Percentiles rank a stretch among this genome's conserved stretches.
Conservation (phyloP, 164 flowering plant species). For the Warburgia ugandensis region DNA sequence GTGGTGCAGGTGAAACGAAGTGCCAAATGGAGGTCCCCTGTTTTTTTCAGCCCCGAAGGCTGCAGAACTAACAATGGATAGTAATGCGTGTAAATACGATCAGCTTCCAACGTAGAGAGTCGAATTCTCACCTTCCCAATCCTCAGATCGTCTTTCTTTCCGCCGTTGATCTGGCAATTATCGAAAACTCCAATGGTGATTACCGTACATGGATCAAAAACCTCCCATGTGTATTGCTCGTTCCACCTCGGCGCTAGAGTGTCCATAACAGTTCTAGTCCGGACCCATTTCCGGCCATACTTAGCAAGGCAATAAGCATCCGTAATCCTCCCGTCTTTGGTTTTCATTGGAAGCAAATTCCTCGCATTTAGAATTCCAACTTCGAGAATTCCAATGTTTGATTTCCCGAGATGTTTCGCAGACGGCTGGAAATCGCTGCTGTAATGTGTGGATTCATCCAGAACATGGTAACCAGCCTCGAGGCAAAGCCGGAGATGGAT, state of each 20-base stretch:
- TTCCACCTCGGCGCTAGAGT: conserved; percentile 63
- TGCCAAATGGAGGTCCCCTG: conserved; percentile 73
- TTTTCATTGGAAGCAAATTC: conserved; percentile 57
- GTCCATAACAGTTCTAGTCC: conserved; percentile 69
- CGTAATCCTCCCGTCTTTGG: conserved; percentile 37
- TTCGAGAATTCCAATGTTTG: conserved; percentile 60
- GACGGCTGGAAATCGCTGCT: conserved; percentile 87
- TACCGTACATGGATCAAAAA: conserved; percentile 77
- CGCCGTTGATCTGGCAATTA: conserved; percentile 46
- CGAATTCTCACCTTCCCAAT: conserved; percentile 80
- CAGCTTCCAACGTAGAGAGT: conserved; percentile 63
- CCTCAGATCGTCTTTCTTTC: conserved; percentile 37
- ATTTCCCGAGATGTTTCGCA: conserved; percentile 41
- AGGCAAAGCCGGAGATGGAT: conserved; percentile 50
- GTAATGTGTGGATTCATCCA: conserved; percentile 75
- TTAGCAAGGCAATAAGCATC: conserved; percentile 86
- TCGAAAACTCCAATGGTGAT: conserved; percentile 80
- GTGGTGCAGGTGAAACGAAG: conserved; percentile 70
- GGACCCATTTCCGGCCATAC: conserved; percentile 85
- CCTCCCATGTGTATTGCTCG: conserved; percentile 93
- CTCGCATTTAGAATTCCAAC: conserved; percentile 65
- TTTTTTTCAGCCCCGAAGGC: conserved; percentile 52
- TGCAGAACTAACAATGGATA: conserved; percentile 54
- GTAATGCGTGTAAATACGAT: conserved; percentile 56
- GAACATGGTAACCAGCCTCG: conserved; percentile 76